Conservation (phyloP, 2,329 filamentous ascomycete species). For the Calonectria ilicicola region DNA sequence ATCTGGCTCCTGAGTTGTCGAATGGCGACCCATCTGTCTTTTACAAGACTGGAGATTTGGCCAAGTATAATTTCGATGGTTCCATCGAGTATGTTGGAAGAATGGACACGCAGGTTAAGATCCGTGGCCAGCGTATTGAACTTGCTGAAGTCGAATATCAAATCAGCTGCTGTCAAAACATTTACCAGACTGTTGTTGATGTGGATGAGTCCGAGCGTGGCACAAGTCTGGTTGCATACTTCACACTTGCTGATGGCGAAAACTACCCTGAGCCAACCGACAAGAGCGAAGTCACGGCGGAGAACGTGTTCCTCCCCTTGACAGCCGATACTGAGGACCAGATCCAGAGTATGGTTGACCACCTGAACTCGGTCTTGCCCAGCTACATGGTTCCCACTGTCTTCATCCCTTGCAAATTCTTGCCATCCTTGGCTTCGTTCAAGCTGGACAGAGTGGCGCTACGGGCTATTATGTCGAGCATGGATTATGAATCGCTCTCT, state of each 20-base stretch:
- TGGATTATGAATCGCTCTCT: neutral
- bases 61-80: slow-evolving; percentile 53
- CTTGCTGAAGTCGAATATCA: slow-evolving; percentile 46
- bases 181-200: neutral
- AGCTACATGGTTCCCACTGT: neutral
- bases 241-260: neutral
- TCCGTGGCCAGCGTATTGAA: slow-evolving; percentile 65
- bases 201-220: neutral
- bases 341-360: neutral
- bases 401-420: neutral
- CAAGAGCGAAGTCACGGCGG: neutral
- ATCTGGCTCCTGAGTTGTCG: neutral
- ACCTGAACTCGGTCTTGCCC: neutral
- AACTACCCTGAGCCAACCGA: neutral
- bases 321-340: neutral
- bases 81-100: slow-evolving; percentile 59
- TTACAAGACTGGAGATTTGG: slow-evolving; percentile 63
- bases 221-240: neutral
- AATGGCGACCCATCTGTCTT: neutral
- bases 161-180: neutral
- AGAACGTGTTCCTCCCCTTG: neutral
- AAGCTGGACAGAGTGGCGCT: neutral
- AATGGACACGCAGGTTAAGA: slow-evolving; percentile 69
- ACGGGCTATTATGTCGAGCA: neutral
- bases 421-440: neutral